phyloP scores from a whole-genome alignment of 2,329 filamentous ascomycete genomes.

The Colletotrichum graminicola region DNA sequence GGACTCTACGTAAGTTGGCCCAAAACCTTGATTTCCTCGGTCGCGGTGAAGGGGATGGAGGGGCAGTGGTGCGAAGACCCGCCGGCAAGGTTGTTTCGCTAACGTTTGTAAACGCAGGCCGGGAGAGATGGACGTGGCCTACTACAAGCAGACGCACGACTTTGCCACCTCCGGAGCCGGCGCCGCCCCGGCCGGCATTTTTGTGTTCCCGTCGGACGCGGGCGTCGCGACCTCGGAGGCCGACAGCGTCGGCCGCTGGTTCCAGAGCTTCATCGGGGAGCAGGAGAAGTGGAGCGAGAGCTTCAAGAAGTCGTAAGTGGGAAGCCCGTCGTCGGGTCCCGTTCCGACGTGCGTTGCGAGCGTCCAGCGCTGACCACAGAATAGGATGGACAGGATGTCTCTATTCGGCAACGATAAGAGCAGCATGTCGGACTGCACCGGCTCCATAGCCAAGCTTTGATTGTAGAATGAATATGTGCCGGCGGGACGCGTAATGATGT shows the following conservation, averaged over 20 bases:
- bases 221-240: conserved; percentile 52
- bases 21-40: no score
- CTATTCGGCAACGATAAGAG: conserved; percentile 70
- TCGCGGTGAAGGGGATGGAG: no score
- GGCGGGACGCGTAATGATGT: background rate
- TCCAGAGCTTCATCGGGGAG: conserved; percentile 55
- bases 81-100: background rate
- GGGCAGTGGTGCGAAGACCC: no score
- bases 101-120: conserved; percentile 44
- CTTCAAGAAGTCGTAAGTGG: conserved; percentile 24
- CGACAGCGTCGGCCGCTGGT: conserved; percentile 51
- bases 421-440: conserved; percentile 64
- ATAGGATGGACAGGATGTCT: conserved; percentile 54
- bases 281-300: conserved; percentile 46
- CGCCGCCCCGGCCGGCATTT: conserved; percentile 52
- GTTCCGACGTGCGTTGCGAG: conserved; percentile 48
- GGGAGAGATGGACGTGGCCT: conserved; percentile 65
- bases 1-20: conserved; percentile 55
- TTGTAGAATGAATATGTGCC: background rate
- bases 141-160: conserved; percentile 58
- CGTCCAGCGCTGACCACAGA: conserved; percentile 54
- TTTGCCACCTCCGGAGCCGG: conserved; percentile 48
- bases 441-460: conserved; percentile 16
- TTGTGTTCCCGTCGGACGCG: conserved; percentile 57
- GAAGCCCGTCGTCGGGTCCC: no score